These are phyloP conservation scores for Clohesyomyces aquaticus DNA, from an alignment of 495 filamentous ascomycete species.

Conservation along the genomic window DNA sequence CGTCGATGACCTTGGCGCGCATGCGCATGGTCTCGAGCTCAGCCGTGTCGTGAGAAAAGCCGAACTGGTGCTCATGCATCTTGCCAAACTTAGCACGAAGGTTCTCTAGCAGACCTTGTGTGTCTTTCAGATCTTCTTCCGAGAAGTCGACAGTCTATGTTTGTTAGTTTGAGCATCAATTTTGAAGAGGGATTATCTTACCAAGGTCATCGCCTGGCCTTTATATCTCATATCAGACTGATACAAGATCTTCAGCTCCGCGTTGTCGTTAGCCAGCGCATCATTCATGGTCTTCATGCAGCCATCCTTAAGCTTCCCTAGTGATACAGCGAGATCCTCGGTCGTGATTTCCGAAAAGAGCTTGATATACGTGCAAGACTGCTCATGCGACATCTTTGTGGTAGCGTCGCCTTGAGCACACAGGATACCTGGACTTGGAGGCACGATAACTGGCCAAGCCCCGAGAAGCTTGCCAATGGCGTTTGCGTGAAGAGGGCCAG, in stretches of 20 bases:
- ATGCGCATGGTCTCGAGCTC: slow-evolving; percentile 55
- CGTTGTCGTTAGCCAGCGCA: slow-evolving; percentile 34
- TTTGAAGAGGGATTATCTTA: background rate
- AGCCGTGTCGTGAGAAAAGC: slow-evolving; percentile 50
- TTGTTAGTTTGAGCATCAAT: background rate
- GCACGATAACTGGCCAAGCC: slow-evolving; percentile 57
- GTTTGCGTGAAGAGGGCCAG: slow-evolving; percentile 57
- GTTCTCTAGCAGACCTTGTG: slow-evolving; percentile 32
- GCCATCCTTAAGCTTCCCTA: slow-evolving; percentile 35
- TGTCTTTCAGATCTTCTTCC: slow-evolving; percentile 43
- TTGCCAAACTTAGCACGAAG: slow-evolving; percentile 49
- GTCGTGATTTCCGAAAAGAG: slow-evolving; percentile 44
- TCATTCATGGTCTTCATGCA: slow-evolving; percentile 39
- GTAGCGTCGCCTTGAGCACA: slow-evolving; percentile 57
- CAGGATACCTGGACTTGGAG: slow-evolving; percentile 55
- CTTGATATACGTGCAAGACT: slow-evolving; percentile 52
- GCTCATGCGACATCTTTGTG: slow-evolving; percentile 54
- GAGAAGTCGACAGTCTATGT: slow-evolving; percentile 47
- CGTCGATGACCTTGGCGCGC: slow-evolving; percentile 52
- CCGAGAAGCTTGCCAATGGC: slow-evolving; percentile 55
- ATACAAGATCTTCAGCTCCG: slow-evolving; percentile 45
- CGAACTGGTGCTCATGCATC: slow-evolving; percentile 55
- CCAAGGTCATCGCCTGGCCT: slow-evolving; percentile 54
- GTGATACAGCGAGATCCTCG: slow-evolving; percentile 40
- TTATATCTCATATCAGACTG: slow-evolving; percentile 56